Percentiles rank a stretch among this genome's conserved stretches.
phyloP scores from a whole-genome alignment of 2,329 filamentous ascomycete species.

The Colletotrichum orbiculare region DNA sequence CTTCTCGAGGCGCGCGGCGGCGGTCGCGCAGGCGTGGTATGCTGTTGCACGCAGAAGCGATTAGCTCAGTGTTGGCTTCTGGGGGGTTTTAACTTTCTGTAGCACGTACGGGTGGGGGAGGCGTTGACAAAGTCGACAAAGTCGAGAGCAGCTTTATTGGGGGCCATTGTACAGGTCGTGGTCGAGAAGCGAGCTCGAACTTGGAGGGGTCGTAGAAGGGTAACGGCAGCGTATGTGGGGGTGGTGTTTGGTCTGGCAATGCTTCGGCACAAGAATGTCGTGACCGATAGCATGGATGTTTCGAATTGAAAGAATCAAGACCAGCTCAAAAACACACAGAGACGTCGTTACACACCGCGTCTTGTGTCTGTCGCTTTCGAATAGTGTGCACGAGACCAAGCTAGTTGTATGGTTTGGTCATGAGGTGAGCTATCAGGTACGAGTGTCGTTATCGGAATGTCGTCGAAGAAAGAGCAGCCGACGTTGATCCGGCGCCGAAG shows the following conservation, averaged over 20 bases:
- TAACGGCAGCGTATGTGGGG: constrained; percentile 29
- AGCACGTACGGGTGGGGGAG: constrained; percentile 85
- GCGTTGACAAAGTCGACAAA: constrained; percentile 95
- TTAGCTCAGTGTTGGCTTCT: constrained; percentile 11
- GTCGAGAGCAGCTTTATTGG: constrained; percentile 74
- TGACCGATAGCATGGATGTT: constrained; percentile 30
- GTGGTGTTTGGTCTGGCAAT: constrained; percentile 17
- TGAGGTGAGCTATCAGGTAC: constrained; percentile 12
- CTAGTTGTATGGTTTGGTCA: constrained; percentile 3
- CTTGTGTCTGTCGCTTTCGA: not conserved
- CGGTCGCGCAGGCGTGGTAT: constrained; percentile 90
- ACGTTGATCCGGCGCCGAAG: constrained; percentile 36
- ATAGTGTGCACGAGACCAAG: not conserved
- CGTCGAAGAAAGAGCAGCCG: constrained; percentile 31
- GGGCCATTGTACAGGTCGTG: constrained; percentile 58
- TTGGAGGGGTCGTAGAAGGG: constrained; percentile 22
- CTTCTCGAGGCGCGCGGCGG: constrained; percentile 79
- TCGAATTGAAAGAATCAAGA: not conserved
- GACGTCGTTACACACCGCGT: not conserved
- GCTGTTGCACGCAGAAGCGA: constrained; percentile 62
- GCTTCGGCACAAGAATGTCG: constrained; percentile 30
- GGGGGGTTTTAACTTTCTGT: constrained; percentile 10
- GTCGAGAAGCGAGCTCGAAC: constrained; percentile 42
- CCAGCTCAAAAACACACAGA: not conserved
- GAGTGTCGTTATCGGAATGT: constrained; percentile 32